These are phyloP conservation scores for Galerina sulciceps DNA, from an alignment of 768 basidiomycete genomes.

Conservation along the genomic window DNA sequence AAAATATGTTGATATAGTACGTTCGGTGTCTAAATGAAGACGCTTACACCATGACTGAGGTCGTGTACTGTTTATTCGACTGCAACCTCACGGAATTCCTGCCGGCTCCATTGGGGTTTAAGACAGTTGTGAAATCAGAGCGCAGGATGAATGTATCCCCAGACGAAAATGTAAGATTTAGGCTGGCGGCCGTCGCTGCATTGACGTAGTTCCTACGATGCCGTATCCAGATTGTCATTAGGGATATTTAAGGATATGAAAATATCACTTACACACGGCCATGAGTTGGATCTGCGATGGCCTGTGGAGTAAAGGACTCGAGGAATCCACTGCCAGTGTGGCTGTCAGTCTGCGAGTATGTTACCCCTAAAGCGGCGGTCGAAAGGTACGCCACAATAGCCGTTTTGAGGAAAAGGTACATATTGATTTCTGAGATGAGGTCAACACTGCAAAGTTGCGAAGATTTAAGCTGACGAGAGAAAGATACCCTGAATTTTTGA, in stretches of 20 bases:
- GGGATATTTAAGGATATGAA: neutral
- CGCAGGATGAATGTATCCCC: constrained; percentile 59
- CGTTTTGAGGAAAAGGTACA: constrained; percentile 19
- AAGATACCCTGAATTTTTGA: neutral
- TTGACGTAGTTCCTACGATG: constrained; percentile 52
- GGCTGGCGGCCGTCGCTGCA: constrained; percentile 48
- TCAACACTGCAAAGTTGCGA: neutral
- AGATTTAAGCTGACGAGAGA: neutral
- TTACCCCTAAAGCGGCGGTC: constrained; percentile 38
- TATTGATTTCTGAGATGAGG: neutral
- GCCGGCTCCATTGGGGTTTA: constrained; percentile 53
- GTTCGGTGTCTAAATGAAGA: neutral
- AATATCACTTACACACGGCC: constrained; percentile 57
- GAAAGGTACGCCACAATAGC: constrained; percentile 14
- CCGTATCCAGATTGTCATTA: neutral
- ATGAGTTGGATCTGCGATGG: constrained; percentile 63
- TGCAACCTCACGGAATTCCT: constrained; percentile 61
- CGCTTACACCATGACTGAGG: constrained; percentile 56
- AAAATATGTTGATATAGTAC: neutral
- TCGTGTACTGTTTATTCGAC: constrained; percentile 56
- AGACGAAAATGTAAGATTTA: constrained; percentile 62
- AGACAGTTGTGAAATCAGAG: constrained; percentile 51
- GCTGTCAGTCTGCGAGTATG: constrained; percentile 50
- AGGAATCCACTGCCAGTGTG: constrained; percentile 52
- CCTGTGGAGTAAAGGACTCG: constrained; percentile 50